Percentiles rank a stretch among this genome's conserved stretches.
phyloP scores from a whole-genome alignment of 1,139 yeast species.

The Sugiyamaella xylanicola region DNA sequence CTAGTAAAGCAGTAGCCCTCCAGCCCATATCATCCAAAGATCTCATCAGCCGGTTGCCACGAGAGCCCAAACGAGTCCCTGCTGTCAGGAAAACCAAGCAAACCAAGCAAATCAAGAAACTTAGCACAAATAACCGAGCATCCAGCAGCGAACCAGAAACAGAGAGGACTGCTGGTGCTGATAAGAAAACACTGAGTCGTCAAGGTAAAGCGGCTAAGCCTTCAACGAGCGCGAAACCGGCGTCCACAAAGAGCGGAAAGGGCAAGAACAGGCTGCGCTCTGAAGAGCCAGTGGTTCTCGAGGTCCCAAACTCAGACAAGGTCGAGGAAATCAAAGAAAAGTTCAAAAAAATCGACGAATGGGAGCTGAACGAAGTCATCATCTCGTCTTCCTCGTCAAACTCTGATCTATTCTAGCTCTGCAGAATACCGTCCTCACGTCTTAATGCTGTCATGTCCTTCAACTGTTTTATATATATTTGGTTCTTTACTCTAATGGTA shows the following conservation, averaged over 20 bases:
- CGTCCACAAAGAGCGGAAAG: too few relatives aligned
- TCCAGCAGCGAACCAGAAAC: too few relatives aligned
- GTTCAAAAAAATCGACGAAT: conserved; percentile 26
- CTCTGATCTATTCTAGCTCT: background rate
- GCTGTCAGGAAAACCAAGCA: too few relatives aligned
- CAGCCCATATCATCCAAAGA: background rate
- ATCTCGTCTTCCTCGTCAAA: conserved; percentile 14
- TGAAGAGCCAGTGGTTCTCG: background rate
- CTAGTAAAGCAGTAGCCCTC: background rate
- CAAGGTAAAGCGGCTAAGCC: too few relatives aligned
- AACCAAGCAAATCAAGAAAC: too few relatives aligned
- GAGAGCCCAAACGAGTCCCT: conserved; percentile 4
- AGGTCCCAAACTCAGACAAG: conserved; percentile 4
- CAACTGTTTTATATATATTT: too few relatives aligned
- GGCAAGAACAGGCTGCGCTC: too few relatives aligned
- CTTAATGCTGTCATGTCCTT: background rate
- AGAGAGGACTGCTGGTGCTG: too few relatives aligned
- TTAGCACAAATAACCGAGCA: too few relatives aligned
- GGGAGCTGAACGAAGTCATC: conserved; percentile 25
- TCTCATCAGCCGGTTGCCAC: conserved; percentile 4
- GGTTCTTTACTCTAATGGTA: background rate
- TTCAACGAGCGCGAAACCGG: too few relatives aligned
- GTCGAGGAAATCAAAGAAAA: conserved; percentile 14
- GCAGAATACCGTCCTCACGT: too few relatives aligned
- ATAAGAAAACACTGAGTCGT: too few relatives aligned